phyloP scores from a whole-genome alignment of 805 yeast genomes.

The Debaryomyces prosopidis region DNA sequence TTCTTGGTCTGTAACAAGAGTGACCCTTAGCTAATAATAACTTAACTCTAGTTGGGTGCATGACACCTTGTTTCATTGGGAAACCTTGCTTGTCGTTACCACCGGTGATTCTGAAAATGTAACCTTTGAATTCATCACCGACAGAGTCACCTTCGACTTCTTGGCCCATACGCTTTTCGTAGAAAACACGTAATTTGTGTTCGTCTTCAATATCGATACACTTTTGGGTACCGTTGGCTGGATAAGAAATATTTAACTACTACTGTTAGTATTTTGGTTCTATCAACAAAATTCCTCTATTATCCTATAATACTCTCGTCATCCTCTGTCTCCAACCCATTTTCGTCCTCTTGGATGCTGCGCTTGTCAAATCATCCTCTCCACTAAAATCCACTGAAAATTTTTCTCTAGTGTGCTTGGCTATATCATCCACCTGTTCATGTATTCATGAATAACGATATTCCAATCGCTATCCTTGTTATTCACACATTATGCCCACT shows the following conservation, averaged over 20 bases:
- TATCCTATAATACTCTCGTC: no score
- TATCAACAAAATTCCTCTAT: no score
- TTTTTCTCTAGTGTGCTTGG: no score
- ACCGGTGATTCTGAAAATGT: constrained; percentile 97
- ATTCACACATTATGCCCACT: no score
- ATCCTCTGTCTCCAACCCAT: no score
- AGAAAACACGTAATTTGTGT: constrained; percentile 96
- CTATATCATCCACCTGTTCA: no score
- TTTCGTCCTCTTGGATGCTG: no score
- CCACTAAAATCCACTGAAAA: no score
- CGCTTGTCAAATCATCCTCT: no score
- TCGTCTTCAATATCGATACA: constrained; percentile 97
- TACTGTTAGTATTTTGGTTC: constrained; percentile 3
- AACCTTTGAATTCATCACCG: constrained; percentile 99
- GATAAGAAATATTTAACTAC: constrained; percentile 98
- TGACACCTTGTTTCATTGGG: constrained; percentile 99
- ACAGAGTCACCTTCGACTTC: constrained; percentile 98
- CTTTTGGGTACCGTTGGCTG: constrained; percentile 99
- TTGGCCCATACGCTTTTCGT: constrained; percentile 99
- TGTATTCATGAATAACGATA: no score
- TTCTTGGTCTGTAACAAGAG: constrained; percentile 99
- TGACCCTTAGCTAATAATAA: constrained; percentile 89
- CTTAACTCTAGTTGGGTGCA: constrained; percentile 99
- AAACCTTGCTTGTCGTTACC: constrained; percentile 99
- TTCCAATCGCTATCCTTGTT: no score